phyloP scores from a whole-genome alignment of 2,329 filamentous ascomycete species.

The Stemphylium beticola region DNA sequence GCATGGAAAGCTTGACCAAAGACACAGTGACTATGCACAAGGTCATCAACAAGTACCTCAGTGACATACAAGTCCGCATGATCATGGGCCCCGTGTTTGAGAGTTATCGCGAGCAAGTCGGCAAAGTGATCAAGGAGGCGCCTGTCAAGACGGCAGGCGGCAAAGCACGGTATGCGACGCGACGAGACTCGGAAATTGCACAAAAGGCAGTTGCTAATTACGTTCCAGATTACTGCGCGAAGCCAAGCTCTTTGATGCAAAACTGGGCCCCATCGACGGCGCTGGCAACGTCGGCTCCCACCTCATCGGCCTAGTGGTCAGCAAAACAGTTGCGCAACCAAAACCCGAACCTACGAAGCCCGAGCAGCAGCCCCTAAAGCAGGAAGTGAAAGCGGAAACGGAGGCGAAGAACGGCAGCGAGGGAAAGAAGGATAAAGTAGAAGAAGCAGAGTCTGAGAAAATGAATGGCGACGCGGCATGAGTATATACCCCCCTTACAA shows the following conservation, averaged over 20 bases:
- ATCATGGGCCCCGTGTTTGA: slow-evolving; percentile 88
- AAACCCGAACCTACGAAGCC: slow-evolving; percentile 12
- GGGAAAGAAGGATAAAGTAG: neutral
- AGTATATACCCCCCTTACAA: neutral
- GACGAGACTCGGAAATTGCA: neutral
- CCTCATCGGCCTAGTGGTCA: slow-evolving; percentile 68
- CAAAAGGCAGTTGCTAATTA: slow-evolving; percentile 7
- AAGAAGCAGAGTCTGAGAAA: neutral
- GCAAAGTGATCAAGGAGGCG: slow-evolving; percentile 70
- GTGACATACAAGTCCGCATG: slow-evolving; percentile 74
- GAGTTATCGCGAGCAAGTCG: slow-evolving; percentile 81
- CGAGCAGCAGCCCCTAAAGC: neutral
- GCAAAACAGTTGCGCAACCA: slow-evolving; percentile 55
- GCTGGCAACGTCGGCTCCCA: slow-evolving; percentile 75
- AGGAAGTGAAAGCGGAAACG: neutral
- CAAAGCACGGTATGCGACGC: slow-evolving; percentile 71
- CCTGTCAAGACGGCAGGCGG: slow-evolving; percentile 70
- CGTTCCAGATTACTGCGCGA: slow-evolving; percentile 73
- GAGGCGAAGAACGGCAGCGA: neutral
- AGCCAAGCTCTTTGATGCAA: slow-evolving; percentile 72
- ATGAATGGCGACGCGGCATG: neutral
- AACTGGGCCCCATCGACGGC: slow-evolving; percentile 78
- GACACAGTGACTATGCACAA: slow-evolving; percentile 86
- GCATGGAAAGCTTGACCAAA: slow-evolving; percentile 86
- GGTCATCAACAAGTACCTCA: slow-evolving; percentile 81